Base-by-base conservation (phyloP, 2,329 filamentous ascomycete species). In the Fusarium aywerte region DNA sequence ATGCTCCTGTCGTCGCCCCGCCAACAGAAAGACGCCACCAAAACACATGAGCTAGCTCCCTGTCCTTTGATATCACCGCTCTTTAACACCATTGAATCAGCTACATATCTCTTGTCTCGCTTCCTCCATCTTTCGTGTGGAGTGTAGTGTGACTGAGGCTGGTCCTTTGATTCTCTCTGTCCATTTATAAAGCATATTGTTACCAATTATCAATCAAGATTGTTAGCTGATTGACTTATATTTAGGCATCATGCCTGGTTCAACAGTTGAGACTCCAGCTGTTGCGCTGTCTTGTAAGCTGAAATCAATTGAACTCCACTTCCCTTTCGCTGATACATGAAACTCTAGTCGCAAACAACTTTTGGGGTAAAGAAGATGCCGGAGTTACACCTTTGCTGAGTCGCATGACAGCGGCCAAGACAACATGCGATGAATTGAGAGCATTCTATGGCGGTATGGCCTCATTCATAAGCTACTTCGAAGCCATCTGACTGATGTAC, bases 351-450 rank as follows among this genome's bases (percentile, higher is more conserved):
- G 95, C 96, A 75, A 99, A 99, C 83, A 99, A 99, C 79, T 99
- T 99, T 80, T 99, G 96, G 96, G 96, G 96, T 68, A 98, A 97
- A 84, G 95, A 98, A 78, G 96, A 99, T 84, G 96, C 95, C 50
- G 96, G 96, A 77, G 94, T 99, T 75, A 85, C 86, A 43, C 96
- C 96, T 59, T 87, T 99, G 75, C 86, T 99, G 29, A 92, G 95
- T 78, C 95, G 96, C 75, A 97, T 99, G 93, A 90, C 93, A 76
- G 90, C 90, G 79, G 93, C 96, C 47, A 99, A 99, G 83, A 89
- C 91, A 74, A 97, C 96, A 25, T 94, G 91, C 77, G 96, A 99
- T 80, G 96, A 99, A 80, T 80, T 99, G 49, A 95, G 92, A 76
- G 84, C 90, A 11, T 99, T 99, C 81, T 99, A 99, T 79, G 89